Conservation (phyloP, 768 basidiomycete species). For the Tylopilus felleus region DNA sequence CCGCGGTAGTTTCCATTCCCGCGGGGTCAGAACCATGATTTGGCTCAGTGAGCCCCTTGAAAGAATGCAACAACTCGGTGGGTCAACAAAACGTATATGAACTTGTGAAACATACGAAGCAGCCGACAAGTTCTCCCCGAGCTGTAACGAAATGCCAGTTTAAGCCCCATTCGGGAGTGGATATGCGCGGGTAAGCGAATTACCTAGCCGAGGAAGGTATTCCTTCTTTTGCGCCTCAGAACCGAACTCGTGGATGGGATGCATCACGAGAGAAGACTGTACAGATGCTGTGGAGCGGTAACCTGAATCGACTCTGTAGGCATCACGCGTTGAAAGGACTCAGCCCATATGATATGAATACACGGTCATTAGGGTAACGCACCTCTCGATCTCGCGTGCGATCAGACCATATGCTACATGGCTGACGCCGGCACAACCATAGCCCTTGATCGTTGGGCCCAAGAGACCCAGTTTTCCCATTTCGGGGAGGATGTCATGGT, state of each 20-base stretch:
- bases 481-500: conserved; percentile 72
- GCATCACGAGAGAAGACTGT: conserved; percentile 96
- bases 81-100: background rate
- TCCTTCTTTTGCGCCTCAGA: conserved; percentile 86
- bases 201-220: conserved; percentile 82
- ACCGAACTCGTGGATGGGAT: conserved; percentile 87
- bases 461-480: conserved; percentile 92
- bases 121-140: conserved; percentile 83
- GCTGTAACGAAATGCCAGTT: conserved; percentile 40
- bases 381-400: conserved; percentile 92
- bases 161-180: conserved; percentile 1
- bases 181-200: conserved; percentile 11
- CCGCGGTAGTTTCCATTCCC: conserved; percentile 95
- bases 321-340: background rate
- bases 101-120: conserved; percentile 64
- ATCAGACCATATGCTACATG: conserved; percentile 94
- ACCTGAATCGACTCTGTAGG: conserved; percentile 88
- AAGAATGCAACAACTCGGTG: background rate
- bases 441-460: conserved; percentile 89
- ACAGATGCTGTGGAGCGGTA: conserved; percentile 95
- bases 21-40: conserved; percentile 96
- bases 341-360: background rate
- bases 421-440: conserved; percentile 89
- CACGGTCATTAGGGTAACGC: conserved; percentile 5
- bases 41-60: conserved; percentile 89